Base-by-base conservation (phyloP, 2,329 filamentous ascomycete species). In the Colletotrichum tamarilloi region DNA sequence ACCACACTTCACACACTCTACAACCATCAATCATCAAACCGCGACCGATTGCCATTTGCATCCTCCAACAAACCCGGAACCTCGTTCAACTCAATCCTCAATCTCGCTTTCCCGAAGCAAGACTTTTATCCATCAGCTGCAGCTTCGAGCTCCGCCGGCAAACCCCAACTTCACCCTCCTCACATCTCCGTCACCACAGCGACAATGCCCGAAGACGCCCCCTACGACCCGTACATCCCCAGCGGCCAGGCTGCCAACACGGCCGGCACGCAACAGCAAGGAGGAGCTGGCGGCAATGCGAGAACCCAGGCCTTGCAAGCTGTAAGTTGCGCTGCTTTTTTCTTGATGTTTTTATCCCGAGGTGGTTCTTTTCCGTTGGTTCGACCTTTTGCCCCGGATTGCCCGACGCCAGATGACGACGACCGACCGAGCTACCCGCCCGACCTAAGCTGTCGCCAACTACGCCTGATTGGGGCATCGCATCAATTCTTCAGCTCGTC, bases 171-270 rank as follows among this genome's bases (percentile, higher is more conserved):
- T 16, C 68, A 62, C 24, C 38, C 49, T 26, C 4, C 30, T 28
- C 35, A 46, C 56, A 28, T 66, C 53, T 52, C 38, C 72, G 58
- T 75, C 69, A 75, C 69, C 67, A 73, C 77, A 74, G 75, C 75
- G 79, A 85, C 74, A 78, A 90, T 90, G 88, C 84, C 88, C 77
- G 85, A 84, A 80, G 87, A 89, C 72, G 85, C 88, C 81, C 94
- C 94, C 77, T 97, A 97, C 85, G 94, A 97, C 85, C 94, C 94
- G 76, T 97, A 97, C 86, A 95, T 96, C 84, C 94, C 94, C 81
- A 91, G 90, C 82, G 91, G 91, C 84, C 87, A 88, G 84, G 83
- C 85, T 75, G 79, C 78, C 72, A 49, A 49, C 42, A 49, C 42
- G 7, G 42, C 42, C 42, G 19, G 19, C 8, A 82, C 83, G 72